These are phyloP conservation scores for Backusella westeae DNA, from an alignment of 192 early-diverging fungal genomes.

Conservation along the genomic window DNA sequence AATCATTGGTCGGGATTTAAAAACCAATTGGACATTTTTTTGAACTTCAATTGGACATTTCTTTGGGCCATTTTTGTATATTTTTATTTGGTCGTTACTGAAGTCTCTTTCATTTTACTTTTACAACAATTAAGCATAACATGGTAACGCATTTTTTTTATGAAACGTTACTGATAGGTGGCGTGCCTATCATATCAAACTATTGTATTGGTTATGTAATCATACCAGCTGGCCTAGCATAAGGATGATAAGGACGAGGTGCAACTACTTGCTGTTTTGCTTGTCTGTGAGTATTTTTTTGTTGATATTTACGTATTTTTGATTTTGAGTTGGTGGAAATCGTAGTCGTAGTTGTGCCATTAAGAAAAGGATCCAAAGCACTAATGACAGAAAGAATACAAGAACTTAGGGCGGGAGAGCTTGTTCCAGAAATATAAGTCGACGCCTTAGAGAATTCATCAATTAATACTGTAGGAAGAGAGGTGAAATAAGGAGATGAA, in stretches of 20 bases:
- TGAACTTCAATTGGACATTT: neutral
- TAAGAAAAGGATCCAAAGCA: neutral
- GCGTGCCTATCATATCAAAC: neutral
- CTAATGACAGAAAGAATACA: neutral
- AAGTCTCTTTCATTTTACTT: neutral
- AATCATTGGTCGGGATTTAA: neutral
- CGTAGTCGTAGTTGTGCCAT: neutral
- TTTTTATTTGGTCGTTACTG: slow-evolving; percentile 1
- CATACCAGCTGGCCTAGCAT: neutral
- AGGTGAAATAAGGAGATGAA: neutral
- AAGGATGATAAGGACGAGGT: neutral
- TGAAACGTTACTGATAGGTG: neutral
- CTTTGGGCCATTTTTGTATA: neutral
- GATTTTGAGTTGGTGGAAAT: neutral
- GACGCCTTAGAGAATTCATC: neutral
- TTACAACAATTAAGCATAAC: neutral
- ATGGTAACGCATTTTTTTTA: neutral
- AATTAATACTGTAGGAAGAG: neutral
- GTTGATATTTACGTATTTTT: neutral
- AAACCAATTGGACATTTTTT: neutral
- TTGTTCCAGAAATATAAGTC: neutral
- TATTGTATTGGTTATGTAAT: slow-evolving; percentile 1
- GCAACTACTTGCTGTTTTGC: slow-evolving; percentile 3
- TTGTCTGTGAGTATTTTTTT: neutral
- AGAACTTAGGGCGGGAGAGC: neutral